Base-by-base conservation (phyloP, 1,284 basidiomycete genomes). In the Microbotryum scabiosae region DNA sequence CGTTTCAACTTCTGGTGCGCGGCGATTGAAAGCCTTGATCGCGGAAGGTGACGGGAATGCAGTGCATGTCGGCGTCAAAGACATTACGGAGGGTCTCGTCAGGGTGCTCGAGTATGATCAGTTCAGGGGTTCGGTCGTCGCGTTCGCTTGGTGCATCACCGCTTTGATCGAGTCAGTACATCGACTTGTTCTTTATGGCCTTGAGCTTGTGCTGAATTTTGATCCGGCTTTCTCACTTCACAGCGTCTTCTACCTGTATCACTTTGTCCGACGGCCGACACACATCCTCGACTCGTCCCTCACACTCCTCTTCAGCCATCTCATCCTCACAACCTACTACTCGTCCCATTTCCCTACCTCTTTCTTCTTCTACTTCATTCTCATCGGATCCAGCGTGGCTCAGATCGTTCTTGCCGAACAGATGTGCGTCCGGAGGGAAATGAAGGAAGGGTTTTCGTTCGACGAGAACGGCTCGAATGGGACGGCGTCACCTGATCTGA, bases 241-340 rank as follows among this genome's bases (percentile, higher is more conserved):
- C 72, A 97, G 92, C 76, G 85, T 94, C 61, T 85, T 85, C 69
- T 90, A 87, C 67, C 79, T 98, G 4, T 97, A 90, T 75, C 81
- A 82, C 67, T 80, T 98, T 67, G 81, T 98, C 73, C 84, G 91
- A 47, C 81, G 90, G 44, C 94, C 96, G 49, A 89, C 92, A 6
- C 82, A 96, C 71, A 87, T 98, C 71, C 85, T 98, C 68, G 94
- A 98, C 77, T 97, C 97, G 76, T 81, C 87, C 9, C 75, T 94
- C 60, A 97, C 96, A 0, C 83, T 97, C 56, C 78, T 88, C 57
- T 86, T 96, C 78, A 85, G 87, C 72, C 92, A 98, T 76, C 78
- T 96, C 54, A 84, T 97, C 57, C 78, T 97, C 58, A 93, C 92
- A 51, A 90, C 88, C 20, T 94, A 92, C 76, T 96, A 93, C 76